Base-by-base conservation (phyloP, 768 basidiomycete genomes). In the Vararia minispora region DNA sequence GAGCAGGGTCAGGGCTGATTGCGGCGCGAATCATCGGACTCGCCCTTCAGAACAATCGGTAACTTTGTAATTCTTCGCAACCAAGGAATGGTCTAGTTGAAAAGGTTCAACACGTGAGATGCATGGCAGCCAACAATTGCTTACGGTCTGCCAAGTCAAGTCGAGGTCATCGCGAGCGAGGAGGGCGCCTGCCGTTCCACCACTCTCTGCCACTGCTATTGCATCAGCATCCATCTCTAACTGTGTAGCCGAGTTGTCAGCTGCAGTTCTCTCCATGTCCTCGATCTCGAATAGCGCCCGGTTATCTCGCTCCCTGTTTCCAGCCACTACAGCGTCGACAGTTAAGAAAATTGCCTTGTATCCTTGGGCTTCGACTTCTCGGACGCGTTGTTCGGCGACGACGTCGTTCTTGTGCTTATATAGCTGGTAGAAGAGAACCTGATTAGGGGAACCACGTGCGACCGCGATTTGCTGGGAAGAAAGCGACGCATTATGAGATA, bases 301-400 rank as follows among this genome's bases (percentile, higher is more conserved):
- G 28, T 75, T 73, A 50, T 89, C 86, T 39, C 68, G 61, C 57
- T 89, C 86, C 32, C 89, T 70, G 48, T 89, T 90, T 7, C 85
- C 81, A 2, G 79, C 66, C 28, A 82, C 74, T n/a, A 86, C 66
- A 0, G 87, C 84, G 58, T 97, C 91, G 2, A 94, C 90, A 2
- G 91, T 95, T 39, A 97, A 65, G 56, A 88, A 88, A 42, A 97
- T 84, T 1, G 85, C 89, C 33, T 80, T 87, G 58, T 83, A 92
- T 0, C 88, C 87, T 3, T 85, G 58, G 22, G 57, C 53, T 41
- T 82, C 80, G 16, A 88, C 72, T 35, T 84, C 76, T 32, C 69
- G 66, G 12, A 95, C 69, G 21, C 85, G 72, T 44, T 69, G 65
- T 52, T 75, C 77, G 2, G 88, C 87, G 25, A 68, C 64, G 11